Base-by-base conservation (phyloP, 306 rosid genomes). In the Ormosia semicastrata region DNA sequence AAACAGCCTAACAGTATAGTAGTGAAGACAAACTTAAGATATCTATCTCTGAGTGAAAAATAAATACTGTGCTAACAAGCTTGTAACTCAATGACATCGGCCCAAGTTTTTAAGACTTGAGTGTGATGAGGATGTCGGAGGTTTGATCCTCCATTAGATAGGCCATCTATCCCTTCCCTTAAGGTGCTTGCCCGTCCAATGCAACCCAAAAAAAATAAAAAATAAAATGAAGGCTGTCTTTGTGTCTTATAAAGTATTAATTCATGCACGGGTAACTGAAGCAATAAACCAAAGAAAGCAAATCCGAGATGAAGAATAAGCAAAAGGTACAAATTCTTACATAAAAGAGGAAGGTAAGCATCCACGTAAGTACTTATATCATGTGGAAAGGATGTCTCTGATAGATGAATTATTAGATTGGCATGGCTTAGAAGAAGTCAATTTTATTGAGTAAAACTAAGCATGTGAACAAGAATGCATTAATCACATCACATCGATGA, bases 361-460 rank as follows among this genome's bases (percentile, higher is more conserved):
- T 80, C 41, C 78, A 72, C 67, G 78, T 73, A 18, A 40, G 7
- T 53, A 49, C 30, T 73, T 36, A 34, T n/a, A 52, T 8, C 13
- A 3, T 52, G 52, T 0, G 64, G 36, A 29, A 34, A 47, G 49
- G 6, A 3, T 39, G 66, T 39, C 29, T 62, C 58, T 71, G 24
- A 46, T 50, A 33, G 37, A 71, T 72, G 84, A 81, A 73, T 72
- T 64, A 73, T 81, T 81, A 59, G 39, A 73, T 30, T 32, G 41
- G 36, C 73, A n/a, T 72, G 40, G 53, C 11, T 53, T 8, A 52
- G 33, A 52, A 80, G 39, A 54, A 62, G 70, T 37, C 47, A 29
- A 6, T 43, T 33, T 59, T 39, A 36, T 17, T 73, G 37, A 72
- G 17, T 34, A 37, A 40, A 73, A 73, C 49, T 29, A 39, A 39